These are phyloP conservation scores for Pseudocohnilembus persalinus DNA, from an alignment of 169 alveolate genomes.

Conservation along the genomic window DNA sequence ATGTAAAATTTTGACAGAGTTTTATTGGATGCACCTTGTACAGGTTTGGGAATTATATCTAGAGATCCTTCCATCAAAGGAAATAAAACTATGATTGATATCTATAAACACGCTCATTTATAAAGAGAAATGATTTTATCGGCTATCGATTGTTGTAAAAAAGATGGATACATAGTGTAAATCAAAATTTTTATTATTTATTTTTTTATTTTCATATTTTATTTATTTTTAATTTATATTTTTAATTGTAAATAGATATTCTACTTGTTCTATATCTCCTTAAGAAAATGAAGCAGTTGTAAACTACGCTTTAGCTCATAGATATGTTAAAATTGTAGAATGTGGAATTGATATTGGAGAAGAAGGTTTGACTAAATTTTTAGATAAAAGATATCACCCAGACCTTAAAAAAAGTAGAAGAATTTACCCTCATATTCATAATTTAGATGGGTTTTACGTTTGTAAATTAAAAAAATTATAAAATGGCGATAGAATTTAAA, in stretches of 20 bases:
- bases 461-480: constrained; percentile 94
- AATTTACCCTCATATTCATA: constrained; percentile 95
- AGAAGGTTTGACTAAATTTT: constrained; percentile 33
- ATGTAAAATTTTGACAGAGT: constrained; percentile 93
- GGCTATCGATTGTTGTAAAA: constrained; percentile 93
- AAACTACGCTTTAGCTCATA: constrained; percentile 91
- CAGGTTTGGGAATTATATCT: constrained; percentile 96
- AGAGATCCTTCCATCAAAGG: constrained; percentile 95
- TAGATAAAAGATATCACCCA: constrained; percentile 36
- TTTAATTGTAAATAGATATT: constrained; percentile 61
- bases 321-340: constrained; percentile 89
- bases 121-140: constrained; percentile 94
- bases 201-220: background rate
- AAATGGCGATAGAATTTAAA: constrained; percentile 80
- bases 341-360: constrained; percentile 73
- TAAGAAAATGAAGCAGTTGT: constrained; percentile 98
- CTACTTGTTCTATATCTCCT: constrained; percentile 96
- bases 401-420: constrained; percentile 66
- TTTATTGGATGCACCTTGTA: constrained; percentile 96
- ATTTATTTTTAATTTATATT: too few relatives aligned
- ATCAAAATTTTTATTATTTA: background rate
- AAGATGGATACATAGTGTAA: constrained; percentile 96
- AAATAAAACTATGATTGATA: constrained; percentile 79
- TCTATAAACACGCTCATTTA: constrained; percentile 91
- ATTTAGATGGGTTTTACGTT: constrained; percentile 97